Evolutionary conservation across 140 eudicot genomes (phyloP).

Genomic region (Anethum foeniculum): DNA sequence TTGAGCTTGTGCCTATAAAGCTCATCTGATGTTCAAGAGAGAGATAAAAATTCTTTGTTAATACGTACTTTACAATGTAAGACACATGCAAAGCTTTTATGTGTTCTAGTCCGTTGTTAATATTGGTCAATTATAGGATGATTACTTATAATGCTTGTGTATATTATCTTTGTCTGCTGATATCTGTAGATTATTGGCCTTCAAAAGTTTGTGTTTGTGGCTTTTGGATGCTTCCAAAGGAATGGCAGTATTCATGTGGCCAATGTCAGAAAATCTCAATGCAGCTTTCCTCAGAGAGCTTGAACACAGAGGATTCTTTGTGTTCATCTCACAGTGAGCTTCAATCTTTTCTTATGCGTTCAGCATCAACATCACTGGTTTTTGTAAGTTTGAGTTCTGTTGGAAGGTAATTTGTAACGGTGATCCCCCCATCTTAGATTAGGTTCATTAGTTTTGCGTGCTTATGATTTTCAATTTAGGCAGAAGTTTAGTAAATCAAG

Average conservation of each 20-base stretch:
- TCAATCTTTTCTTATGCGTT: conserved; percentile 42
- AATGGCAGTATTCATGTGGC: conserved; percentile 88
- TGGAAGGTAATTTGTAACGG: conserved; percentile 53
- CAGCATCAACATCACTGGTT: conserved; percentile 48
- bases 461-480: neutral
- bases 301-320: conserved; percentile 30
- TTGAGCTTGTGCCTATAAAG: neutral
- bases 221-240: conserved; percentile 78
- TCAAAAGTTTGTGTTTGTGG: conserved; percentile 75
- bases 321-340: conserved; percentile 56
- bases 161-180: neutral
- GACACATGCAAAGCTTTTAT: neutral
- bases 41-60: neutral
- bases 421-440: neutral
- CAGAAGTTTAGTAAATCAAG: neutral
- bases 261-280: conserved; percentile 47
- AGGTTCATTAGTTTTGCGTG: neutral
- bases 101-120: neutral
- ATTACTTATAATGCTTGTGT: neutral
- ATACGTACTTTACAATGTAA: neutral
- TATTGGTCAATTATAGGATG: neutral
- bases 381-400: conserved; percentile 81
- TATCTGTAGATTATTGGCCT: conserved; percentile 73
- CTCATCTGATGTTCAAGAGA: neutral
- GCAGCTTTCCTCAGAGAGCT: conserved; percentile 30